Conservation (phyloP, 2,329 filamentous ascomycete genomes). For the Furcasterigmium furcatum region DNA sequence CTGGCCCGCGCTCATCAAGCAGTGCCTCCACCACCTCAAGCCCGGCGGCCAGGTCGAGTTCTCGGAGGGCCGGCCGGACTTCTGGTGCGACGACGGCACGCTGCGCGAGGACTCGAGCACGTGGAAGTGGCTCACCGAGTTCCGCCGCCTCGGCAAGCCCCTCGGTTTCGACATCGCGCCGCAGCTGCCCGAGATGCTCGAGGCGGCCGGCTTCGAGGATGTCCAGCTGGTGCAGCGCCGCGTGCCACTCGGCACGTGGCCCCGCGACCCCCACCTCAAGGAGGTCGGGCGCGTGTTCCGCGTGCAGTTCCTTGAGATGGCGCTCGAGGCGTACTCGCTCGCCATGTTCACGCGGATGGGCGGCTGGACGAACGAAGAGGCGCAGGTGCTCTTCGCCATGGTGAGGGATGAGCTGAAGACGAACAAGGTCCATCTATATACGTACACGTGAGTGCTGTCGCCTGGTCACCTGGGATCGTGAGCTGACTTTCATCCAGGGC, state of each 20-base stretch:
- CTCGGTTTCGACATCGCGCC: slow-evolving; percentile 17
- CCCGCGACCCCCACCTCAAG: slow-evolving; percentile 36
- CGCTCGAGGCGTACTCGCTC: slow-evolving; percentile 15
- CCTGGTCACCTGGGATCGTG: neutral
- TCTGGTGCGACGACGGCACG: slow-evolving; percentile 23
- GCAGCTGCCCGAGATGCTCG: slow-evolving; percentile 11
- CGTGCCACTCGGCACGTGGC: slow-evolving; percentile 36
- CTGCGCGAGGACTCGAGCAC: slow-evolving; percentile 14
- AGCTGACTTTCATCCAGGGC: no score
- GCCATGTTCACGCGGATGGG: slow-evolving; percentile 18
- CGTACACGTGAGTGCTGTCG: slow-evolving; percentile 14
- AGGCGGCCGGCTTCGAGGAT: slow-evolving; percentile 23
- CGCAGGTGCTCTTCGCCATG: slow-evolving; percentile 16
- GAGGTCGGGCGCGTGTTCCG: slow-evolving; percentile 26
- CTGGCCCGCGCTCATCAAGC: slow-evolving; percentile 26
- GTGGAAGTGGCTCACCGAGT: slow-evolving; percentile 17
- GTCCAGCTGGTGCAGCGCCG: slow-evolving; percentile 20
- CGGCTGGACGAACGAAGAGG: slow-evolving; percentile 16
- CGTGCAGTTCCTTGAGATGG: slow-evolving; percentile 15
- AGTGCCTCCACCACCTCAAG: slow-evolving; percentile 23
- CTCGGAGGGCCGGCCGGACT: slow-evolving; percentile 24
- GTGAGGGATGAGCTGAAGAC: slow-evolving; percentile 18
- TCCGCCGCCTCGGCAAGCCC: slow-evolving; percentile 13
- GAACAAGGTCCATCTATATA: slow-evolving; percentile 19
- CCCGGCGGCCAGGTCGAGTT: slow-evolving; percentile 46